These are phyloP conservation scores for Peltaster fructicola DNA, from an alignment of 2,329 filamentous ascomycete genomes.

Conservation along the genomic window DNA sequence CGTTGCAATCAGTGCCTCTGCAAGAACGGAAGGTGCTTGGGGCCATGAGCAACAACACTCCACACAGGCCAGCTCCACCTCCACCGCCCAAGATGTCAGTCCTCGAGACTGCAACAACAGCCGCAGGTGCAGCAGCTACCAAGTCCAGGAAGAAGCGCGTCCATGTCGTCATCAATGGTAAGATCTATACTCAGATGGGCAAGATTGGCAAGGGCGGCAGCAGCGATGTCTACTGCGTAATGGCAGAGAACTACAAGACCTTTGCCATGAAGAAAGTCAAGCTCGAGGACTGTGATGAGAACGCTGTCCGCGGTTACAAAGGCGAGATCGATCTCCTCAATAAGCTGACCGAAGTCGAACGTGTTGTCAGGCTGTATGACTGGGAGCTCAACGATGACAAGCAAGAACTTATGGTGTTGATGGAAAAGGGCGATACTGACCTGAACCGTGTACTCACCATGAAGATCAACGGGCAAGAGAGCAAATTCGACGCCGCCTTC, in stretches of 20 bases:
- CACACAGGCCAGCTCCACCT: conserved; percentile 53
- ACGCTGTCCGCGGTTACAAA: conserved; percentile 70
- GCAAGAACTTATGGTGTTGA: conserved; percentile 72
- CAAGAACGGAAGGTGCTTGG: conserved; percentile 30
- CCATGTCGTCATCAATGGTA: conserved; percentile 76
- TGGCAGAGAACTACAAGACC: conserved; percentile 91
- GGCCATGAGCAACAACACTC: conserved; percentile 48
- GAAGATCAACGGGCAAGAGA: conserved; percentile 47
- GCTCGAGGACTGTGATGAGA: conserved; percentile 73
- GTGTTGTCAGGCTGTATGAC: conserved; percentile 80
- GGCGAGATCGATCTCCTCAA: conserved; percentile 86
- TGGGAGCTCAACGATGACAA: conserved; percentile 90
- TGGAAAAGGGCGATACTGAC: conserved; percentile 95
- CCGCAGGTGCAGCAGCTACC: conserved; percentile 61
- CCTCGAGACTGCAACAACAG: conserved; percentile 74
- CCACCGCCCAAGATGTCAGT: conserved; percentile 95
- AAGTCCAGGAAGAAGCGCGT: conserved; percentile 62
- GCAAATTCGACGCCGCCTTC: conserved; percentile 71
- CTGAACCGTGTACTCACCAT: conserved; percentile 69
- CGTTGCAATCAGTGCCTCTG: conserved; percentile 18
- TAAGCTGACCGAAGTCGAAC: conserved; percentile 66
- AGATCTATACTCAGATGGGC: conserved; percentile 76
- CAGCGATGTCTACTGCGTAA: conserved; percentile 87
- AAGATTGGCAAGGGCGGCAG: conserved; percentile 84
- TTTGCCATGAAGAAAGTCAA: conserved; percentile 89